Evolutionary conservation across 2,329 filamentous ascomycete species (phyloP), one percentile per base, ranked within the genome.

Genomic region (Teratosphaeria destructans): DNA sequence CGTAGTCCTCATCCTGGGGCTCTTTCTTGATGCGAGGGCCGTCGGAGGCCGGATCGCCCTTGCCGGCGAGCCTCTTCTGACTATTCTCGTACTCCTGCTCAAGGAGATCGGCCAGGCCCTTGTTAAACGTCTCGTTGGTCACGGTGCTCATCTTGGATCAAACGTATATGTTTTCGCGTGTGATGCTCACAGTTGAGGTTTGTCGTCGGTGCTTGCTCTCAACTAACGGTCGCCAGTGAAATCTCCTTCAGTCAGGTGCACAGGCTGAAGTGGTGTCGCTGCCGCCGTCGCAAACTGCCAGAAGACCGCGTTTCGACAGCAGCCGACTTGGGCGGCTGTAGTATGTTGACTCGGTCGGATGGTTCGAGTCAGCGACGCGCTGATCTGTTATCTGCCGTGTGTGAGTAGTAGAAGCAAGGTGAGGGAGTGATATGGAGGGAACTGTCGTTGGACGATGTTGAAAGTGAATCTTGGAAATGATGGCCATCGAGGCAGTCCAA

Each of bases 51-150:
- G 35, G 47, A 5, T 60, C 57, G 37, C 67, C 62, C 43, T 49
- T 49, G 43, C 37, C 37, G 16, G 4, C 37, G 16, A 68, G 23
- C 56, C 60, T 62, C 26, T 59, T 62, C n/a, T 62, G 61, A 23
- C 64, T 65, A 58, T 65, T 69, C 52, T 59, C 61, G 60, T 66
- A 64, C 60, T 66, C 69, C 53, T 66, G 57, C 57, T 71, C 69
- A 62, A 71, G 66, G 58, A 71, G 67, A 52, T 66, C 64, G 62
- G 64, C 64, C 52, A 71, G 55, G 11, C 34, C 43, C 60, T 61
- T 56, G 32, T 49, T 63, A 59, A 54, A 61, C 57, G 32, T 39
- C 19, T 57, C 32, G 39, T 59, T 64, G 58, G 60, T 62, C 37
- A 37, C 52, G 53, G 23, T 58, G 26, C 8, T 56, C 16, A 32